phyloP scores from a whole-genome alignment of 495 filamentous ascomycete species.

The Opeltia flavorubescens region DNA sequence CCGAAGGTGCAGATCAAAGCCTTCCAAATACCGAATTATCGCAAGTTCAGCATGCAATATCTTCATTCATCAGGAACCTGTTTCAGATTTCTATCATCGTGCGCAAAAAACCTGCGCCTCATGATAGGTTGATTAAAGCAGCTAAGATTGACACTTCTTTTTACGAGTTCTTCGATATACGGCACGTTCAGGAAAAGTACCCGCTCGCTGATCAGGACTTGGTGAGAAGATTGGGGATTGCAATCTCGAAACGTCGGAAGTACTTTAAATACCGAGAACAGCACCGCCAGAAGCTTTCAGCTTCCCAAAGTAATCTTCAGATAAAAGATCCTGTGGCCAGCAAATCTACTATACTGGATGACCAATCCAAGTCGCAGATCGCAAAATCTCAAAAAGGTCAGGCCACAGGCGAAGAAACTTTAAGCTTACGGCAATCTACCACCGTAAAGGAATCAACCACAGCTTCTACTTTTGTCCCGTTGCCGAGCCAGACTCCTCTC shows the following conservation, averaged over 20 bases:
- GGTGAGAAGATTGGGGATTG: slow-evolving; percentile 22
- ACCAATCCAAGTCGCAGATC: neutral
- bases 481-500: neutral
- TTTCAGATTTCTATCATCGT: slow-evolving; percentile 3
- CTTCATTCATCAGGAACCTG: neutral
- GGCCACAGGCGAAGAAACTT: neutral
- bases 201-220: slow-evolving; percentile 10
- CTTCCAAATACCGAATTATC: neutral
- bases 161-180: slow-evolving; percentile 15
- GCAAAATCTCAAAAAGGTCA: neutral
- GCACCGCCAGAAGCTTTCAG: slow-evolving; percentile 23
- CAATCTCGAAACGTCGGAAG: slow-evolving; percentile 25
- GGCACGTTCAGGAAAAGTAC: slow-evolving; percentile 15
- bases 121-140: slow-evolving; percentile 11
- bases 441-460: neutral
- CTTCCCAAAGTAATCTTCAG: neutral
- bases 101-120: slow-evolving; percentile 17
- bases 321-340: no score
- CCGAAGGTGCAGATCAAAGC: no score
- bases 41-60: neutral
- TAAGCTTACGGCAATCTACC: neutral
- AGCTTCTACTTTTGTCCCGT: neutral
- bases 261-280: slow-evolving; percentile 26
- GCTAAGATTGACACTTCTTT: neutral
- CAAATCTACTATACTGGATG: neutral